Base-by-base conservation (phyloP, 345 rosid genomes). In the Citropsis articulata region DNA sequence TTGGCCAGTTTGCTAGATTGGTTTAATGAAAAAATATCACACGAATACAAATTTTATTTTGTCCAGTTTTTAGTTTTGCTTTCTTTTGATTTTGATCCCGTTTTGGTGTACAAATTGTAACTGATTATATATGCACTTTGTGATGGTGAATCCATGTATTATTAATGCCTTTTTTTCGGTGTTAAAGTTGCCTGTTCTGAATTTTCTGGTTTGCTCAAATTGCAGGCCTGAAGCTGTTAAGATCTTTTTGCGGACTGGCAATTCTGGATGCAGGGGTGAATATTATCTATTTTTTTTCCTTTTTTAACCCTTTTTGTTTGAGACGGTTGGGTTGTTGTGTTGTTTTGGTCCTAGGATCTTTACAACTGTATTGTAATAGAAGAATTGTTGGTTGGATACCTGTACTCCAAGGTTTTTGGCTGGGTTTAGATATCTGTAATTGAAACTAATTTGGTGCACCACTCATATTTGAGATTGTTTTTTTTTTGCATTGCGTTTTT, bases 211-310 rank as follows among this genome's bases (percentile, higher is more conserved):
- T 53, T 13, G 50, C 28, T 30, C 55, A n/a, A 33, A 55, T 9
- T 77, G 68, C 85, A 89, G 92, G 90, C 85, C 13, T 87, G 85
- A 86, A 65, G 71, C 62, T 21, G 50, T 36, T 40, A 56, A 80
- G 78, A 57, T 61, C 75, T 73, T 78, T 78, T 77, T 69, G 82
- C 30, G 78, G 84, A 71, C 27, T 68, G 77, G 77, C 77, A 75
- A 77, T 82, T 85, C 92, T 87, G 88, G 92, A 87, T 84, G 90
- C 89, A 86, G 90, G 86, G 87, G 85, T 83, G 87, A 86, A 83
- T 87, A 83, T 89, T 87, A 84, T 87, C 92, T 81, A 83, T 79
- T 69, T 19, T 59, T 67, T 53, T 36, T 60, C 14, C 6, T 30
- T 65, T 59, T 72, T 24, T 22, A 9, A 10, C 25, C 16, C 25